Evolutionary conservation across 192 early-diverging fungal genomes (phyloP).

Genomic region (Globomyces pollinis-pini): DNA sequence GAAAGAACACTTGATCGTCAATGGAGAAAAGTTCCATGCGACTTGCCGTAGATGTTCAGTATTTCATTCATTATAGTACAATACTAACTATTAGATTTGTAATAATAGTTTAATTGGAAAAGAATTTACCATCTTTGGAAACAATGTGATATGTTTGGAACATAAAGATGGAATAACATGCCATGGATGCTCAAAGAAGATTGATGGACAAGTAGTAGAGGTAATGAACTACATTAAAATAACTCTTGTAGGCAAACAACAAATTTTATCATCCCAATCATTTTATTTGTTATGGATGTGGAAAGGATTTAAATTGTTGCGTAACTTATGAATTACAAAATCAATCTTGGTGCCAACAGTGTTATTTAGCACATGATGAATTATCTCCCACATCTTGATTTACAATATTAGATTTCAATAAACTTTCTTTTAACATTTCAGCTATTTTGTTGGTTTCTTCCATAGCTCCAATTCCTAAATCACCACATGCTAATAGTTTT

Average conservation of each 20-base stretch:
- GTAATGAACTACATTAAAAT: background rate
- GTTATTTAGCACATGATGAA: background rate
- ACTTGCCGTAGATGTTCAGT: background rate
- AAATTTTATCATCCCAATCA: conserved; percentile 3
- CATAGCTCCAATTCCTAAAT: conserved; percentile 82
- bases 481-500: conserved; percentile 88
- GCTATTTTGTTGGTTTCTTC: conserved; percentile 68
- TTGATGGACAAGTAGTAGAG: background rate
- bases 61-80: too few relatives aligned
- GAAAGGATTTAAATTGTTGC: conserved; percentile 4
- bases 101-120: background rate
- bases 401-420: background rate
- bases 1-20: background rate
- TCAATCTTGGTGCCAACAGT: conserved; percentile 1
- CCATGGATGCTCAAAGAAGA: background rate
- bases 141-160: background rate
- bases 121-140: background rate
- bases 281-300: conserved; percentile 6
- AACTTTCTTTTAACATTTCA: background rate
- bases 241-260: background rate
- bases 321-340: conserved; percentile 1
- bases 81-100: background rate
- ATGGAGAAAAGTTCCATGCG: conserved; percentile 4
- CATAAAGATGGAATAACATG: conserved; percentile 3
- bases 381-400: background rate